Conservation (phyloP, 352 stramenopile genomes). For the Pythium volutum region DNA sequence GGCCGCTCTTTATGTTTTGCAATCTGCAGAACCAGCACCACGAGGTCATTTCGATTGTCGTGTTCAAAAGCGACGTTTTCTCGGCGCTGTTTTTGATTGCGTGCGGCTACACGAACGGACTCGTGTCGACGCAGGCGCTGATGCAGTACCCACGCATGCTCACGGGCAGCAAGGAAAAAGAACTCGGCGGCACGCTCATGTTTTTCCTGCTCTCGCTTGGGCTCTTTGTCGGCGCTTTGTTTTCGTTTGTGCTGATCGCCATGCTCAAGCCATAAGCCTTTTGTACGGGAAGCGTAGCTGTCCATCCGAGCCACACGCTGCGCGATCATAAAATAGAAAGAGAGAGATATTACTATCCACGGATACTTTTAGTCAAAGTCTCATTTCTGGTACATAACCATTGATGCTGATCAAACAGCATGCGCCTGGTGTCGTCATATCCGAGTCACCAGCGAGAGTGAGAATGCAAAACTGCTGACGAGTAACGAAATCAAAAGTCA, state of each 20-base stretch:
- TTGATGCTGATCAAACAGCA: no score
- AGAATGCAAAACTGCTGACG: no score
- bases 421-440: no score
- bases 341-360: no score
- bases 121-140: conserved; percentile 66
- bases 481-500: no score
- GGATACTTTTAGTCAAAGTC: no score
- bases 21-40: conserved; percentile 71
- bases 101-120: conserved; percentile 69
- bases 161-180: conserved; percentile 56
- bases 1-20: conserved; percentile 73
- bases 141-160: conserved; percentile 76
- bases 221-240: conserved; percentile 65
- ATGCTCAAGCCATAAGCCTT: conserved; percentile 73
- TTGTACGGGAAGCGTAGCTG: background rate
- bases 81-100: conserved; percentile 50
- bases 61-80: conserved; percentile 73
- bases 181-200: conserved; percentile 74
- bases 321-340: no score
- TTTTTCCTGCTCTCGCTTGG: conserved; percentile 79
- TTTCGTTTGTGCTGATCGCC: conserved; percentile 70
- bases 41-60: conserved; percentile 59
- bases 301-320: background rate
- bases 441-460: no score
- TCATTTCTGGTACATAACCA: no score